Conservation (phyloP, 305 asterid species). For the Fraxinus nigra region DNA sequence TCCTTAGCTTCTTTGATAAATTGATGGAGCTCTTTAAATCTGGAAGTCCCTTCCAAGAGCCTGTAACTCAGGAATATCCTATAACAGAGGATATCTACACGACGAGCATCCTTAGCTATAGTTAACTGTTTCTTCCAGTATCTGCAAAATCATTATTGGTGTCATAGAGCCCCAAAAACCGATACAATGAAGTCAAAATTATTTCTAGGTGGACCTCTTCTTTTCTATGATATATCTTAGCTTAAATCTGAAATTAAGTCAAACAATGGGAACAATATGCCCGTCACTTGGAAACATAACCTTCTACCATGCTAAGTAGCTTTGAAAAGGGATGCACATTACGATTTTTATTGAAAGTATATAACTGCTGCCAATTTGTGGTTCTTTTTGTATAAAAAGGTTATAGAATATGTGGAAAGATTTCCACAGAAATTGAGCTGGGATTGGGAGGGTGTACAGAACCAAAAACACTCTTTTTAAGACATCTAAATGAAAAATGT, state of each 20-base stretch:
- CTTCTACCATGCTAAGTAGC: background rate
- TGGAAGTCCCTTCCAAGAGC: constrained; percentile 74
- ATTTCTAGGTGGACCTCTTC: background rate
- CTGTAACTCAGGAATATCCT: constrained; percentile 70
- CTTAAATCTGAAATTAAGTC: background rate
- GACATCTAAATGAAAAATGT: background rate
- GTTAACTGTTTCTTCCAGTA: constrained; percentile 78
- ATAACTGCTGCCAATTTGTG: background rate
- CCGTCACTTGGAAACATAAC: background rate
- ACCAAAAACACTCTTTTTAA: background rate
- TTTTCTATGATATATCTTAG: background rate
- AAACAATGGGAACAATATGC: background rate
- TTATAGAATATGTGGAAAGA: background rate
- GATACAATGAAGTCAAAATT: background rate
- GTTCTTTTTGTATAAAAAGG: background rate
- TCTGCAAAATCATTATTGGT: constrained; percentile 33
- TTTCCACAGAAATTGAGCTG: background rate
- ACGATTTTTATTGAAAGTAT: background rate
- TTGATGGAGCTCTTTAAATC: constrained; percentile 70
- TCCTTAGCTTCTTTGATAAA: constrained; percentile 67
- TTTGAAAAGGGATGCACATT: background rate
- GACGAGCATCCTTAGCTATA: constrained; percentile 82
- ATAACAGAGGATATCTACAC: constrained; percentile 69
- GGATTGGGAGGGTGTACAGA: background rate
- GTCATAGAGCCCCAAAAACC: background rate